phyloP scores from a whole-genome alignment of 2,329 filamentous ascomycete species.

The Aurifilum marmelostoma region DNA sequence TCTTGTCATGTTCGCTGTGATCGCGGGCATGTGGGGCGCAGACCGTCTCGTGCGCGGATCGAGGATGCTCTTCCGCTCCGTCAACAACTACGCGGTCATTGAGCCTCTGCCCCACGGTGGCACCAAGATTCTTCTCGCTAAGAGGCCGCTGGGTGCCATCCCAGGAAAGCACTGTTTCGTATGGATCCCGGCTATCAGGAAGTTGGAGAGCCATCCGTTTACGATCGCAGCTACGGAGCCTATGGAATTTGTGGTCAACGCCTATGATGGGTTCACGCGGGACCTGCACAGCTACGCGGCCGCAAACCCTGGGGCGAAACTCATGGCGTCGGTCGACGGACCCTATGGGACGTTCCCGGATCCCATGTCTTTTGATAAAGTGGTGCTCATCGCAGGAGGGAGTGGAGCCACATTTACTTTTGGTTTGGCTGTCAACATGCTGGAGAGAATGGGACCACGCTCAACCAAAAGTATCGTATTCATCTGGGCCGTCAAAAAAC shows the following conservation, averaged over 20 bases:
- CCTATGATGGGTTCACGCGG: conserved; percentile 62
- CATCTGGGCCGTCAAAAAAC: conserved; percentile 52
- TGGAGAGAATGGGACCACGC: conserved; percentile 45
- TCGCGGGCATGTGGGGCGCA: conserved; percentile 51
- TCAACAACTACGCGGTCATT: conserved; percentile 57
- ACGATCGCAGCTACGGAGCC: conserved; percentile 59
- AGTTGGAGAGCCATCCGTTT: conserved; percentile 65
- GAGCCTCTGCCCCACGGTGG: conserved; percentile 57
- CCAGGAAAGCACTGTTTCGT: conserved; percentile 67
- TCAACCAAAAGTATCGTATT: conserved; percentile 48
- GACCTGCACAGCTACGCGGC: conserved; percentile 56
- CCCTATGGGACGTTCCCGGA: conserved; percentile 61
- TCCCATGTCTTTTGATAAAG: conserved; percentile 55
- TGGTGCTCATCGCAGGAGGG: conserved; percentile 63
- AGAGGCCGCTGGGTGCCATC: conserved; percentile 49
- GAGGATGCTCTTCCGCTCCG: conserved; percentile 48
- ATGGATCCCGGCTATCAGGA: conserved; percentile 62
- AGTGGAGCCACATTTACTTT: conserved; percentile 64
- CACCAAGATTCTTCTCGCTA: conserved; percentile 57
- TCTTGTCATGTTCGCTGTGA: conserved; percentile 46
- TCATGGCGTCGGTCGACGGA: conserved; percentile 60
- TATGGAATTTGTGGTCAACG: conserved; percentile 61
- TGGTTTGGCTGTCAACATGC: conserved; percentile 50
- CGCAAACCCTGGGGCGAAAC: conserved; percentile 50
- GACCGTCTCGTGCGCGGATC: conserved; percentile 54